Evolutionary conservation across 345 rosid genomes (phyloP), one percentile per base, ranked within the genome.

Genomic region (Lepidium africanum): DNA sequence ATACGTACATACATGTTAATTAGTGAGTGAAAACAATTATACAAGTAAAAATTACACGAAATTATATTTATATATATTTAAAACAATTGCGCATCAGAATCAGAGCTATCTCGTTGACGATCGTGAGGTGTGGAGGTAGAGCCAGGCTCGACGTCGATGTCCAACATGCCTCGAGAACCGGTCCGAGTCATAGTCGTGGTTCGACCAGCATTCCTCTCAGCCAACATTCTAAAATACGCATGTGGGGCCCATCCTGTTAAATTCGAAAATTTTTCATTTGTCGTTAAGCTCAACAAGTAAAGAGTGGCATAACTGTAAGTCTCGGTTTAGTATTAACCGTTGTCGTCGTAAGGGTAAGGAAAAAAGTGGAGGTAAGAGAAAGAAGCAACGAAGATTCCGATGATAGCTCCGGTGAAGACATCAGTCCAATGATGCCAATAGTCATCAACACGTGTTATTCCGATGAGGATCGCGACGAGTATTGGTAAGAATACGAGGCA

Each of bases 401-500:
- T 76, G 70, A 81, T 69, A 51, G 83, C 83, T 27, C 94, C 87
- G 13, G 79, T 63, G 52, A 87, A 85, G 0, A 85, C 94, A 45
- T 88, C 94, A 0, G 84, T 78, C 91, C 94, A 87, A 36, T 87
- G 90, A 67, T 87, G 90, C 91, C 91, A 85, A 59, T 88, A 81
- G 63, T 85, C 91, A 39, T 81, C 86, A 0, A 88, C 84, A 2
- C 87, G 86, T 39, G 94, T 75, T 68, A 85, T 73, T 1, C 86
- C 86, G 19, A 88, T 79, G 11, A 85, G 76, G 35, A 77, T 56
- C 21, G 89, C 90, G 4, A 69, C 9, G 46, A 87, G 83, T 33
- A 85, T 45, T 1, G 88, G 94, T 38, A 85, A 33, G 25, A 85
- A 71, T 37, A 82, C 71, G 10, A 84, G 63, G 69, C 87, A 83